phyloP scores from a whole-genome alignment of 192 early-diverging fungal species.

The Coemansia sp. region DNA sequence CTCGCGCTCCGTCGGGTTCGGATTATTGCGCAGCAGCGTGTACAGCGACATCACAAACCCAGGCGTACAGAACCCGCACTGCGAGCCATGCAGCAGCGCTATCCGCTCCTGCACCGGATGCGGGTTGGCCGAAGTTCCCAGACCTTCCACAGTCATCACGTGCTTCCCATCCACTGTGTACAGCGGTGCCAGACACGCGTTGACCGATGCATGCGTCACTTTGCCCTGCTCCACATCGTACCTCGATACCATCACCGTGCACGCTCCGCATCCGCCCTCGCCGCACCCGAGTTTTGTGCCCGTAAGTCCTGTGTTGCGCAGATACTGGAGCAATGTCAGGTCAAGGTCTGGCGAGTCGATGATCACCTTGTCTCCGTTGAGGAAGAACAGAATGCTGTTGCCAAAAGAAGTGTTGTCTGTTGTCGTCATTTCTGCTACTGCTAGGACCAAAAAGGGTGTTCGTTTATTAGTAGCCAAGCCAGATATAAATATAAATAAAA shows the following conservation, averaged over 20 bases:
- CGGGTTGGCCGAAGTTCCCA: constrained; percentile 66
- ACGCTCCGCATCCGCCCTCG: constrained; percentile 76
- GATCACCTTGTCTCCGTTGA: constrained; percentile 60
- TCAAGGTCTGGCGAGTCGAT: constrained; percentile 64
- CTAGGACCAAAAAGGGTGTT: no score
- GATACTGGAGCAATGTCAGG: constrained; percentile 65
- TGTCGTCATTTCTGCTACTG: no score
- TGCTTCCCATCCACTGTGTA: constrained; percentile 77
- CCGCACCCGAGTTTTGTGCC: constrained; percentile 83
- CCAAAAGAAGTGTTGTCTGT: neutral
- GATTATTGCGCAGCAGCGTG: constrained; percentile 72
- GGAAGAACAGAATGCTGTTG: constrained; percentile 56
- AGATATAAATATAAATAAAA: neutral
- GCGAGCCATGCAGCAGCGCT: constrained; percentile 73
- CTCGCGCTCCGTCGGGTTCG: constrained; percentile 64
- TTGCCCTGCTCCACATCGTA: constrained; percentile 51
- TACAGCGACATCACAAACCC: constrained; percentile 90
- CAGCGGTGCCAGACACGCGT: constrained; percentile 74
- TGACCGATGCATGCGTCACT: constrained; percentile 55
- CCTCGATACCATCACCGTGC: constrained; percentile 76
- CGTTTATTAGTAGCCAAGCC: neutral
- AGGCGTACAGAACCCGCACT: constrained; percentile 92
- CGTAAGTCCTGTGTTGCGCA: constrained; percentile 64
- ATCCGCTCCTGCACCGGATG: constrained; percentile 79
- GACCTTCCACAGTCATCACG: constrained; percentile 79